A percentile compares a stretch with the other conserved stretches of the same genome.
These are phyloP conservation scores for Sequoia sempervirens DNA, from an alignment of 75 land plant species.

Conservation along the genomic window DNA sequence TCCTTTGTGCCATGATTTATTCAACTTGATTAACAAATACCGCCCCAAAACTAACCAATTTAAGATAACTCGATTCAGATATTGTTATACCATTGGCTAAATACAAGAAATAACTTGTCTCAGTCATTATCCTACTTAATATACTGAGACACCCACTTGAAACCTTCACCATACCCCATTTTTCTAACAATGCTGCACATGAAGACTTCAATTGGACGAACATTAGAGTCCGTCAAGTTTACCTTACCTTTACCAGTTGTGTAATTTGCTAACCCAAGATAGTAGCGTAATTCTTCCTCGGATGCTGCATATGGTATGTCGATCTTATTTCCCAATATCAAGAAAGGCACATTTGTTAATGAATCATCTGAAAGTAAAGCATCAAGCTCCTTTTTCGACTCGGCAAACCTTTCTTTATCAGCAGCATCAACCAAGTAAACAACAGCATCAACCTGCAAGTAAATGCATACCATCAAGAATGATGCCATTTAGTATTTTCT, in stretches of 20 bases:
- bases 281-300: slow-evolving; percentile 64
- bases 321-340: slow-evolving; percentile 59
- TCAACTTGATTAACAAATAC: neutral
- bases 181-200: slow-evolving; percentile 86
- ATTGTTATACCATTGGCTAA: neutral
- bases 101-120: neutral
- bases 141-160: slow-evolving; percentile 81
- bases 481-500: neutral
- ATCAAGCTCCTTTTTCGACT: slow-evolving; percentile 82
- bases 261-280: slow-evolving; percentile 61
- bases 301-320: slow-evolving; percentile 80
- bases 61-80: neutral
- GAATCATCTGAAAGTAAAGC: slow-evolving; percentile 81
- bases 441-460: slow-evolving; percentile 72
- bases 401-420: slow-evolving; percentile 76
- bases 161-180: slow-evolving; percentile 79
- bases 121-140: slow-evolving; percentile 36
- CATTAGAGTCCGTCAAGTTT: slow-evolving; percentile 48
- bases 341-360: slow-evolving; percentile 60
- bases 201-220: slow-evolving; percentile 76
- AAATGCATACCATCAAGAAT: neutral
- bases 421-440: slow-evolving; percentile 76
- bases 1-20: neutral
- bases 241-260: slow-evolving; percentile 84
- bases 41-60: slow-evolving; percentile 7